Base-by-base conservation (phyloP, 1,139 yeast species). In the Hemisphaericaspora lyxosophila region DNA sequence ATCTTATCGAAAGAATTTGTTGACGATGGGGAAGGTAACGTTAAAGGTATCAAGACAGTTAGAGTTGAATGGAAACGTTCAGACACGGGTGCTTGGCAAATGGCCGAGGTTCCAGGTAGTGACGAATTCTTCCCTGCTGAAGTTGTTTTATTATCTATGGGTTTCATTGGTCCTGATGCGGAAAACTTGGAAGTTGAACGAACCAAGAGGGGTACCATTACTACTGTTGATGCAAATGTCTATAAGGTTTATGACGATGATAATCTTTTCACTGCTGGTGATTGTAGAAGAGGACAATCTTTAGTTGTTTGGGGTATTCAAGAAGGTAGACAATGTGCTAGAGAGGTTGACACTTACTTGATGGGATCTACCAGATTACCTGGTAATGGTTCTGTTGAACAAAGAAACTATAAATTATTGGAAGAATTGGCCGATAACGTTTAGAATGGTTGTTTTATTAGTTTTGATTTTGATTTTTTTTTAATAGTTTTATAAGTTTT, bases 241-340 rank as follows among this genome's bases (percentile, higher is more conserved):
- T 89, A 90, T 74, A 74, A 78, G 48, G 90, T 88, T 41, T 70
- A 68, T 26, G 73, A 69, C 35, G 73, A 70, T 33, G 78, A 70
- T 38, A 89, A 88, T 53, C 59, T 89, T 46, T 92, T 89, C 60
- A 88, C 97, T 39, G 97, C 97, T 36, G 98, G 98, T 67, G 98
- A 92, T 66, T 92, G 97, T 71, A 85, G 98, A 73, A 84, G 98
- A 68, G 98, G 98, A 24, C 98, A 92, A 72, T 88, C 96, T 4
- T 79, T 92, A 62, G 94, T 92, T 61, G 98, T 92, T 42, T 92
- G 98, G 97, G 98, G 97, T 69, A 92, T 92, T 54, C 97, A 92
- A 69, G 98, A 92, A 70, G 98, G 98, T 52, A 82, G 97, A 71
- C 97, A 92, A 67, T 87, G 96, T 77, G 98, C 98, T 28, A 79